Evolutionary conservation across 2,329 filamentous ascomycete genomes (phyloP), one percentile per base, ranked within the genome.

Genomic region (Plenodomus biglobosus): DNA sequence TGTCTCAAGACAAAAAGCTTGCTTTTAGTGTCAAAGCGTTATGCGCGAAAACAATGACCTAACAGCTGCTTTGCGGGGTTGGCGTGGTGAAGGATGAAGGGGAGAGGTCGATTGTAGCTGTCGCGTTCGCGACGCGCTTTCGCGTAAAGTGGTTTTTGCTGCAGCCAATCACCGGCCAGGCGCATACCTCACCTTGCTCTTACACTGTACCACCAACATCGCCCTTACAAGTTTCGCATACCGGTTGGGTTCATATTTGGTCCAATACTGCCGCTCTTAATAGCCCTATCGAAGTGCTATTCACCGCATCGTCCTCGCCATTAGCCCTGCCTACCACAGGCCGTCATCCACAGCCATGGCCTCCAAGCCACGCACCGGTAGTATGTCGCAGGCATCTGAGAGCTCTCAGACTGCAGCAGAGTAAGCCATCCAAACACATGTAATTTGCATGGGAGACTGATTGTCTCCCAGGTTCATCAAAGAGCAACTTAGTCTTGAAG

Each of bases 401-500:
- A 72, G 71, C 53, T 82, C 80, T 5, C 79, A 82, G 50, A 83
- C 80, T 7, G 80, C 80, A 42, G 72, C 75, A 63, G 76, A 79
- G 70, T 75, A 53, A 42, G 64, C 60, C 27, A 32, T 7, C 10
- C 8, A 13, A 4, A 8, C 1, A 17, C 13, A 10, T 8, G 3
- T 3, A 15, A 17, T 10, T 3, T n/a, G n/a, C 13, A 4, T 15
- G 22, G 10, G 3, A 1, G 19, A 24, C 48, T 57, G 18, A 56
- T 2, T 15, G 16, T 5, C n/a, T 8, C 1, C 3, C 42, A 92
- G 88, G 21, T 97, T 95, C 69, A 90, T 99, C 59, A 85, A 90
- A 62, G 85, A 85, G 46, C 94, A 99, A 70, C 85, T 96, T 66
- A 85, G 87, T 59, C 85, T 99, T 44, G 94, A 99, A 75, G 90